These are phyloP conservation scores for Eragrostis tef DNA, from an alignment of 202 grass and related monocot genomes.

Conservation along the genomic window DNA sequence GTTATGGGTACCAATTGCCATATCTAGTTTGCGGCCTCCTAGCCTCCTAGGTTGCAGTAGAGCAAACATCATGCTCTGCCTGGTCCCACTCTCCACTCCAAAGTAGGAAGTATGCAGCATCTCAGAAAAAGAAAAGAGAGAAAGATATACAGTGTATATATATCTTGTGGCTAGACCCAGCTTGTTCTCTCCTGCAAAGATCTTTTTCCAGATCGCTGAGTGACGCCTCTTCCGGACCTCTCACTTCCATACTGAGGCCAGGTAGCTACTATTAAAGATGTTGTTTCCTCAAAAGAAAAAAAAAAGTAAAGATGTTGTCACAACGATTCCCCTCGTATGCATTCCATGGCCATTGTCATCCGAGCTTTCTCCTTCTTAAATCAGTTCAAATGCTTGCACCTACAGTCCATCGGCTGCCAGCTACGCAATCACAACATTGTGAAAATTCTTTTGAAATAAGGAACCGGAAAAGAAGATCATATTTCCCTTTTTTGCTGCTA, in stretches of 20 bases:
- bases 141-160: no score
- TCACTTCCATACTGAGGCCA: not conserved
- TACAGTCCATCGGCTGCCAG: not conserved
- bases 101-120: not conserved
- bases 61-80: not conserved
- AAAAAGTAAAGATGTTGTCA: not conserved
- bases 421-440: not conserved
- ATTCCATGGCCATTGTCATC: slow-evolving; percentile 21
- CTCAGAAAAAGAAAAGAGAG: not conserved
- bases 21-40: not conserved
- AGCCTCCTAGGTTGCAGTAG: slow-evolving; percentile 2
- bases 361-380: not conserved
- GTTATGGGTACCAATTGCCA: no score
- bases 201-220: slow-evolving; percentile 22
- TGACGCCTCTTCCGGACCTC: slow-evolving; percentile 9
- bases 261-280: not conserved
- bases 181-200: not conserved
- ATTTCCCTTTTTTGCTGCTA: not conserved
- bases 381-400: slow-evolving; percentile 15
- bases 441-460: not conserved
- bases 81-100: not conserved
- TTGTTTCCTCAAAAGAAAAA: no score
- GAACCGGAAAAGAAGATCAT: not conserved
- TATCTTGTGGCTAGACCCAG: not conserved
- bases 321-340: not conserved